Conservation (phyloP, 78 protist species). For the Chrysochromulina parva region DNA sequence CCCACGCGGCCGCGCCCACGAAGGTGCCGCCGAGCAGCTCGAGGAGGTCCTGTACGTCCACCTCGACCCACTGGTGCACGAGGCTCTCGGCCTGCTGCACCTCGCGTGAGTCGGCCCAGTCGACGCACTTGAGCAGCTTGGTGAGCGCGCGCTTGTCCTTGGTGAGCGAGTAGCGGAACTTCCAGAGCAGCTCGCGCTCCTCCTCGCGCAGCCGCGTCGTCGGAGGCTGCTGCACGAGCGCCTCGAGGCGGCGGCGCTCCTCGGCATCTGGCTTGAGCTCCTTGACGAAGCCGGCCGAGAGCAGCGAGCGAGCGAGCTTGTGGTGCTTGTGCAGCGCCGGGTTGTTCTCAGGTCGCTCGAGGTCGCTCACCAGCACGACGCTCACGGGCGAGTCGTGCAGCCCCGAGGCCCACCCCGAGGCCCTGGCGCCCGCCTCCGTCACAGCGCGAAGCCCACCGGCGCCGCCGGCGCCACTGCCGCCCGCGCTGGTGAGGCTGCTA, state of each 20-base stretch:
- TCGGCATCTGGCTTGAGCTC: slow-evolving; percentile 53
- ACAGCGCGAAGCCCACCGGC: background rate
- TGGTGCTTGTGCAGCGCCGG: slow-evolving; percentile 46
- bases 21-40: slow-evolving; percentile 77
- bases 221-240: background rate
- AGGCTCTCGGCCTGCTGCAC: slow-evolving; percentile 19
- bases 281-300: slow-evolving; percentile 28
- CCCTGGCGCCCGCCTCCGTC: background rate
- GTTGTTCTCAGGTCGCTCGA: background rate
- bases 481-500: background rate
- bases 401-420: background rate
- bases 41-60: slow-evolving; percentile 74
- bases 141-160: background rate
- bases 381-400: background rate
- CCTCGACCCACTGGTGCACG: slow-evolving; percentile 58
- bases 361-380: background rate
- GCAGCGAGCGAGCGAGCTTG: slow-evolving; percentile 46
- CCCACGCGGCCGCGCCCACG: slow-evolving; percentile 22
- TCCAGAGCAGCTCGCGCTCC: slow-evolving; percentile 24
- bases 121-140: slow-evolving; percentile 57
- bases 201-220: background rate
- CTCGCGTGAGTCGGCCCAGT: slow-evolving; percentile 82
- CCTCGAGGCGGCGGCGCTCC: background rate
- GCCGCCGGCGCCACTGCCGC: background rate
- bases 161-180: background rate